Percentiles rank a stretch among this genome's conserved stretches.
These are phyloP conservation scores for Aspergillus latus DNA, from an alignment of 2,329 filamentous ascomycete species.

Conservation along the genomic window DNA sequence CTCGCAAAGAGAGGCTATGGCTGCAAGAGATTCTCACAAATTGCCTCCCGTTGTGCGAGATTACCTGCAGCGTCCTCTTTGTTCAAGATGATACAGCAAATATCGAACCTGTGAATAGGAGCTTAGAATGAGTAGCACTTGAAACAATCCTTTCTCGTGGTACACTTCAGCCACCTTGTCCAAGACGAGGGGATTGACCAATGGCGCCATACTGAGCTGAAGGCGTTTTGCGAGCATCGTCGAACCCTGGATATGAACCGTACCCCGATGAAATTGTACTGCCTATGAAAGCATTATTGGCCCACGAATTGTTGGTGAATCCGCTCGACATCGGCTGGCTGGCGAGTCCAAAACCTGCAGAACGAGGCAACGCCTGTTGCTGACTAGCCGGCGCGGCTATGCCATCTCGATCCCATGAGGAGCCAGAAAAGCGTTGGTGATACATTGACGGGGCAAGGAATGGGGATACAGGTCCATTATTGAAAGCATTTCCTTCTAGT, in stretches of 20 bases:
- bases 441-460: conserved; percentile 24
- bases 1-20: neutral
- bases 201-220: conserved; percentile 41
- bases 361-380: conserved; percentile 11
- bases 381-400: conserved; percentile 13
- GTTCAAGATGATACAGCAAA: neutral
- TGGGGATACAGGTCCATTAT: conserved; percentile 25
- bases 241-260: conserved; percentile 26
- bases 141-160: neutral
- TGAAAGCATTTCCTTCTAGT: conserved; percentile 22
- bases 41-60: neutral
- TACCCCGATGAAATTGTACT: conserved; percentile 30
- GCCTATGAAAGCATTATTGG: conserved; percentile 39
- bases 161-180: conserved; percentile 47
- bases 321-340: conserved; percentile 30
- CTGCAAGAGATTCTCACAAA: neutral
- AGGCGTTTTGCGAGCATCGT: conserved; percentile 27
- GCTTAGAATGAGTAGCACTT: neutral
- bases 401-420: conserved; percentile 28
- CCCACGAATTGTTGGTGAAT: conserved; percentile 34
- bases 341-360: conserved; percentile 24
- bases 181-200: conserved; percentile 49
- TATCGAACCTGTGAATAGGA: neutral
- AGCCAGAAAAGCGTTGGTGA: conserved; percentile 20
- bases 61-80: neutral